Base-by-base conservation (phyloP, 495 filamentous ascomycete species). In the Hypoxylon rickii region DNA sequence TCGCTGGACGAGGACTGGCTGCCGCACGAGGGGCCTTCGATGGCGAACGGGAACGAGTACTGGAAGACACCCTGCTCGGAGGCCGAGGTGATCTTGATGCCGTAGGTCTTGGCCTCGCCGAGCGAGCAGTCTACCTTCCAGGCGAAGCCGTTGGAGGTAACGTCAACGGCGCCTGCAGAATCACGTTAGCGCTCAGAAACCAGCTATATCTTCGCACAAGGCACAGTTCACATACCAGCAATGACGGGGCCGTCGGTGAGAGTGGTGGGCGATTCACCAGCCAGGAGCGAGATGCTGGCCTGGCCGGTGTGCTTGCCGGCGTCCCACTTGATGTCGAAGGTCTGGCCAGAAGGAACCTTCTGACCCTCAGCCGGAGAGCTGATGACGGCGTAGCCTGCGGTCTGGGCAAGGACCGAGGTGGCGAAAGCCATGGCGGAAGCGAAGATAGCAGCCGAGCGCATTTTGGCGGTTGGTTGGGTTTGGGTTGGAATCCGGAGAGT, bases 11-110 rank as follows among this genome's bases (percentile, higher is more conserved):
- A n/a, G n/a, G n/a, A n/a, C n/a, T n/a, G n/a, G n/a, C n/a, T n/a
- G n/a, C 15, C 21, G 60, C 60, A 65, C 31, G 63, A 70, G 17
- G 65, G 60, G 18, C 61, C 61, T 18, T 43, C 58, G 64, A 80
- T 76, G 55, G 63, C 31, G 70, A 80, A 80, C 36, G 77, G 76
- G 72, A 75, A 75, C 15, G 70, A 70, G 72, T 74, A 80, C 69
- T 80, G 77, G 73, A 74, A 79, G 58, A 70, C 64, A n/a, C 16
- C 40, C 8, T 43, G 18, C 58, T 76, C 51, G 54, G 58, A 52
- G 18, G 71, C 70, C 33, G 63, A 61, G 38, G 53, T 56, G 63
- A 80, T 68, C 66, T 66, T 68, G 65, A 80, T 62, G 47, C 77
- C 77, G 57, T 80, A 80, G 55, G 65, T 68, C 40, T 59, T 64